phyloP scores from a whole-genome alignment of 2,329 filamentous ascomycete genomes.

The Botryotinia calthae region DNA sequence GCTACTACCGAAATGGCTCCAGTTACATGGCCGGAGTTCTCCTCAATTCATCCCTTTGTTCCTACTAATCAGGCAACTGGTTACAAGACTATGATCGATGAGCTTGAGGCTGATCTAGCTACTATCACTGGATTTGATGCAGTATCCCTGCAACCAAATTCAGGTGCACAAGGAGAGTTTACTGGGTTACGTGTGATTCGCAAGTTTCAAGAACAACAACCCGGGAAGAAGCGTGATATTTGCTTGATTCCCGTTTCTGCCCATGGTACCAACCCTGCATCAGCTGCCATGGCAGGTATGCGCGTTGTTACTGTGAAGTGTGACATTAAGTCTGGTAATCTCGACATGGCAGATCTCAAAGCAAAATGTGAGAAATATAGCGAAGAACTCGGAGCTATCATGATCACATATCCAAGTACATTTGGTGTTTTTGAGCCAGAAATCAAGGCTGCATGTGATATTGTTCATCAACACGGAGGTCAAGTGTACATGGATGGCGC shows the following conservation, averaged over 20 bases:
- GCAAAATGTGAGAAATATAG: slow-evolving; percentile 86
- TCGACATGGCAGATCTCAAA: slow-evolving; percentile 82
- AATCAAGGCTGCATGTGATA: slow-evolving; percentile 78
- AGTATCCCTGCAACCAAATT: slow-evolving; percentile 92
- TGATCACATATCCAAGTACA: slow-evolving; percentile 95
- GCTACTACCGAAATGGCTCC: slow-evolving; percentile 91
- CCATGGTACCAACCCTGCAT: slow-evolving; percentile 93
- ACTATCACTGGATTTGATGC: slow-evolving; percentile 86
- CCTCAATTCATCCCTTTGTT: slow-evolving; percentile 78
- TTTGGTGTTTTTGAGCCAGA: slow-evolving; percentile 92
- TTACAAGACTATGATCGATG: slow-evolving; percentile 66
- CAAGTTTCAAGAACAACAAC: slow-evolving; percentile 72
- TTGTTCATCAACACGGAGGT: slow-evolving; percentile 84
- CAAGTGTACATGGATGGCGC: slow-evolving; percentile 99
- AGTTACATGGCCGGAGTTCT: slow-evolving; percentile 72
- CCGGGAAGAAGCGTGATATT: slow-evolving; percentile 74
- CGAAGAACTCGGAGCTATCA: slow-evolving; percentile 84
- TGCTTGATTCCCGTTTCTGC: slow-evolving; percentile 94
- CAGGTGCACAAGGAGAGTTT: slow-evolving; percentile 93
- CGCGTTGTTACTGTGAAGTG: slow-evolving; percentile 91
- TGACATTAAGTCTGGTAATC: slow-evolving; percentile 79
- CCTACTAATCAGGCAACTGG: slow-evolving; percentile 62
- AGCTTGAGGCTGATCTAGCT: slow-evolving; percentile 72
- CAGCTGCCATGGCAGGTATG: slow-evolving; percentile 94
- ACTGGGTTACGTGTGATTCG: slow-evolving; percentile 85